Conservation (phyloP, 345 rosid genomes). For the Alliaria petiolata region DNA sequence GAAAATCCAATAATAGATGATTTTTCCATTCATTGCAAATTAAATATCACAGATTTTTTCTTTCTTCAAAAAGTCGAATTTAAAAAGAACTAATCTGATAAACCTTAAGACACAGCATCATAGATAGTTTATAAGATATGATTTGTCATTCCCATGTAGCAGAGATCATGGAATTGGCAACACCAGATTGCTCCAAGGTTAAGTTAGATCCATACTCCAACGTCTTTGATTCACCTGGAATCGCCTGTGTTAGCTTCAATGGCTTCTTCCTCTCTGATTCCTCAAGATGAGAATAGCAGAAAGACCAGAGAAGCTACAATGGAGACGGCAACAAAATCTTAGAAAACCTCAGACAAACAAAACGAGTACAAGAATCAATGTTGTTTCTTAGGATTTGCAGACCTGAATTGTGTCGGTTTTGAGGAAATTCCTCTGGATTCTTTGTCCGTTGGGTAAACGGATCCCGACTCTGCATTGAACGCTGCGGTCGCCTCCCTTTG, state of each 20-base stretch:
- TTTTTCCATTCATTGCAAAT: constrained; percentile 2
- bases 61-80: not conserved
- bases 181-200: constrained; percentile 79
- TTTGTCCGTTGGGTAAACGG: constrained; percentile 91
- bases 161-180: constrained; percentile 77
- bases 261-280: constrained; percentile 49
- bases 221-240: constrained; percentile 77
- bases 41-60: not conserved
- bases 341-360: constrained; percentile 12
- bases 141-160: constrained; percentile 33
- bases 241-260: constrained; percentile 73
- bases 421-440: constrained; percentile 80
- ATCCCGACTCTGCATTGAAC: constrained; percentile 85
- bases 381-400: constrained; percentile 1
- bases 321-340: constrained; percentile 1
- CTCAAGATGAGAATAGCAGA: constrained; percentile 68
- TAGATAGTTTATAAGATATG: constrained; percentile 5
- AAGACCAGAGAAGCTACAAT: constrained; percentile 88
- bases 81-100: constrained; percentile 9
- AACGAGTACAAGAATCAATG: not conserved
- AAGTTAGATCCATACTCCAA: constrained; percentile 65
- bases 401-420: constrained; percentile 78
- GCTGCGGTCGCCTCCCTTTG: constrained; percentile 63
- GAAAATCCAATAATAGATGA: not conserved
- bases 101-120: constrained; percentile 12